Conservation (phyloP, 352 stramenopile species). For the Globisporangium radiosum region DNA sequence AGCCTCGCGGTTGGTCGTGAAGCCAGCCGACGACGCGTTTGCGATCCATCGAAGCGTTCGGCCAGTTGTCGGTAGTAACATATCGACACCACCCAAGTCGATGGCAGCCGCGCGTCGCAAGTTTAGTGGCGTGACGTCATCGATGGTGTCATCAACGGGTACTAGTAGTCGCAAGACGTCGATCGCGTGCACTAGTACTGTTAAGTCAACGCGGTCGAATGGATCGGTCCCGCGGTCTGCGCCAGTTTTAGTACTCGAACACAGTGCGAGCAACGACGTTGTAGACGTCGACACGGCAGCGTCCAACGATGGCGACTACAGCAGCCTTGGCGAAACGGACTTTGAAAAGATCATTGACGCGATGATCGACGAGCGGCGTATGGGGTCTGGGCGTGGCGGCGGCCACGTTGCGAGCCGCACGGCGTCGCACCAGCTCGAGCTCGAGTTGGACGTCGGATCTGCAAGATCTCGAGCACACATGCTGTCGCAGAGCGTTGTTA, state of each 20-base stretch:
- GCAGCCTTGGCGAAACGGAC: constrained; percentile 9
- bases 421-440: constrained; percentile 5
- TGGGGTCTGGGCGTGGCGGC: too few species aligned
- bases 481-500: background rate
- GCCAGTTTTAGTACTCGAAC: background rate
- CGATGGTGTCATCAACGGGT: background rate
- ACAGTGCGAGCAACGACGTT: background rate
- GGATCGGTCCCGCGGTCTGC: too few species aligned
- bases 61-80: background rate
- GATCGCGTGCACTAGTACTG: too few species aligned
- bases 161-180: background rate
- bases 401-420: background rate
- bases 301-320: constrained; percentile 7
- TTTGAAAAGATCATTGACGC: constrained; percentile 15
- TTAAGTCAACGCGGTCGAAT: too few species aligned
- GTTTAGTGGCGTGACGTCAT: background rate
- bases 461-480: background rate
- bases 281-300: background rate
- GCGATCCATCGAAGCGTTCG: constrained; percentile 3
- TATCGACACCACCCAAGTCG: background rate
- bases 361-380: constrained; percentile 13
- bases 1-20: constrained; percentile 18
- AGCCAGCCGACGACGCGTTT: constrained; percentile 14
- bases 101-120: background rate
- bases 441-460: background rate